A percentile compares a stretch with the other conserved stretches of the same genome.
Conservation (phyloP, 2,329 filamentous ascomycete genomes). For the Intubia oerlemansii region DNA sequence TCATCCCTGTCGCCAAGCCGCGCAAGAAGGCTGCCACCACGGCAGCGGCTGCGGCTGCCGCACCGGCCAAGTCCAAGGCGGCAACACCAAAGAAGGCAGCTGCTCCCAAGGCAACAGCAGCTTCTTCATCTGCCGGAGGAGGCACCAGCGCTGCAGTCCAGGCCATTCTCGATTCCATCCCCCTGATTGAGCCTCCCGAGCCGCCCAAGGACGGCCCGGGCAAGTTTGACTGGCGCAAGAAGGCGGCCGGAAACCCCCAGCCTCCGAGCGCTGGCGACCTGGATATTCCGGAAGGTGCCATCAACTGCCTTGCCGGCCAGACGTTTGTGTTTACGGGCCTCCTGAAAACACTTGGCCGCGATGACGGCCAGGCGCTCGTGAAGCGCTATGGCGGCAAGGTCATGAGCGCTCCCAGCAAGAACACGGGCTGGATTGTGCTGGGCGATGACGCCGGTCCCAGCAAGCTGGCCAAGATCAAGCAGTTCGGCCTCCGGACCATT, state of each 20-base stretch:
- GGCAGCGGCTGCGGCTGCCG: constrained; percentile 4
- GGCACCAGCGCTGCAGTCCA: constrained; percentile 52
- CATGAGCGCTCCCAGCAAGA: constrained; percentile 65
- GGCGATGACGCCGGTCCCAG: constrained; percentile 82
- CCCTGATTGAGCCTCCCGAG: constrained; percentile 63
- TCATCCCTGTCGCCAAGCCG: constrained; percentile 19
- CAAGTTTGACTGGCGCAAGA: constrained; percentile 66
- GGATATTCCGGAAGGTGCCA: constrained; percentile 62
- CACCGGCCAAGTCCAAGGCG: constrained; percentile 35
- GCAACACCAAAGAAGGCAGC: constrained; percentile 3
- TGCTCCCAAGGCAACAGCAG: constrained; percentile 2
- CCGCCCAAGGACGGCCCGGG: constrained; percentile 43
- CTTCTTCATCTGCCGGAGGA: constrained; percentile 30
- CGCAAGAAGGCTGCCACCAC: constrained; percentile 35
- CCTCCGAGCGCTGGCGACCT: constrained; percentile 39
- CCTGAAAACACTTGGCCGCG: constrained; percentile 56
- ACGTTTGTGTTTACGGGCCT: constrained; percentile 93
- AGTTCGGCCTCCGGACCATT: constrained; percentile 70
- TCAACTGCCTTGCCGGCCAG: constrained; percentile 76
- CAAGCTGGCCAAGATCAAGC: constrained; percentile 70
- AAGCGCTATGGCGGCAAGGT: constrained; percentile 92
- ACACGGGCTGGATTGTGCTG: constrained; percentile 84
- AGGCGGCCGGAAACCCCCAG: constrained; percentile 33
- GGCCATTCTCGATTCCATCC: constrained; percentile 73
- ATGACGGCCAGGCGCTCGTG: constrained; percentile 67